Conservation (phyloP, 495 filamentous ascomycete species). For the Talaromyces ruber region DNA sequence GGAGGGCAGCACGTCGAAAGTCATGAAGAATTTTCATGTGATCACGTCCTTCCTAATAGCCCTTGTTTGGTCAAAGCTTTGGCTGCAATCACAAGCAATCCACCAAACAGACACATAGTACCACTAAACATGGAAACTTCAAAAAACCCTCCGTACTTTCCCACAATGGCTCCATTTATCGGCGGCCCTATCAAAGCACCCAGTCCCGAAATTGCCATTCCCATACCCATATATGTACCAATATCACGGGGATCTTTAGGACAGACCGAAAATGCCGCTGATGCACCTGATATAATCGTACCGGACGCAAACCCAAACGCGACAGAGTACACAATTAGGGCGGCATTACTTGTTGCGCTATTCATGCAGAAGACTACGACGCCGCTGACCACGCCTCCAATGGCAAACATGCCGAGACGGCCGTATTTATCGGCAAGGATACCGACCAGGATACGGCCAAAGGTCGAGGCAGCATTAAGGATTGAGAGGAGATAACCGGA, state of each 20-base stretch:
- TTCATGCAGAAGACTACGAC: constrained; percentile 23
- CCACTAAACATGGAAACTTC: constrained; percentile 41
- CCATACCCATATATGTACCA: constrained; percentile 50
- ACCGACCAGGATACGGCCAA: constrained; percentile 50
- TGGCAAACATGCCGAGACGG: constrained; percentile 35
- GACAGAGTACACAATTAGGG: constrained; percentile 22
- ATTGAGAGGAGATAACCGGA: constrained; percentile 56
- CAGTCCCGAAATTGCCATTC: constrained; percentile 32
- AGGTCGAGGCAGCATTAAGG: constrained; percentile 52
- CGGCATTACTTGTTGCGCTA: constrained; percentile 13
- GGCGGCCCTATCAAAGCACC: constrained; percentile 44
- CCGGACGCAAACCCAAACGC: constrained; percentile 26
- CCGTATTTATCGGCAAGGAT: constrained; percentile 46
- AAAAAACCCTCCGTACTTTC: constrained; percentile 26
- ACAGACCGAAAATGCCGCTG: constrained; percentile 32
- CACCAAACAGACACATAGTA: constrained; percentile 20
- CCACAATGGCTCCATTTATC: constrained; percentile 38
- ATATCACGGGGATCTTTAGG: constrained; percentile 32
- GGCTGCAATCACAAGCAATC: background rate
- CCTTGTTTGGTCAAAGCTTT: background rate
- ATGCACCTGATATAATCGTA: constrained; percentile 35
- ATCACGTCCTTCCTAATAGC: background rate
- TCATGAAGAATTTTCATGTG: background rate
- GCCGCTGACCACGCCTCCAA: constrained; percentile 14
- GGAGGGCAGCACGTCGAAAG: too few species aligned